Conservation (phyloP, 768 basidiomycete species). For the Tricholoma bakamatsutake region DNA sequence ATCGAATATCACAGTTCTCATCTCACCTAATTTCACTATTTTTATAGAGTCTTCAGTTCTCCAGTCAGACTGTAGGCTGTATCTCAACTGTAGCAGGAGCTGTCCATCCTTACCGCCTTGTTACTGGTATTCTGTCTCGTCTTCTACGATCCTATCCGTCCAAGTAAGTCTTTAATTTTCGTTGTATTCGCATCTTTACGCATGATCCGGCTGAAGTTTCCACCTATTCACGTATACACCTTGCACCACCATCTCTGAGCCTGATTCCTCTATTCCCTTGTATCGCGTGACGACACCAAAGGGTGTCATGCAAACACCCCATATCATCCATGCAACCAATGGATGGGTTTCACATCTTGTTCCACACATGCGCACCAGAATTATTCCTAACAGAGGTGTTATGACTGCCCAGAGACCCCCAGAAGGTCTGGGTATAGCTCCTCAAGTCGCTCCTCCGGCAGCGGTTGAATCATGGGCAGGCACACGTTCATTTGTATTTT, state of each 20-base stretch:
- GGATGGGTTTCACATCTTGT: constrained; percentile 75
- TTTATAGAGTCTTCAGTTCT: constrained; percentile 44
- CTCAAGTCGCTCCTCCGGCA: not conserved
- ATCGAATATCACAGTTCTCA: not conserved
- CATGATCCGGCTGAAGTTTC: constrained; percentile 37
- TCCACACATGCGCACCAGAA: constrained; percentile 51
- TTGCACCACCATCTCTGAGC: constrained; percentile 43
- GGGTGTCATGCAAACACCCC: constrained; percentile 49
- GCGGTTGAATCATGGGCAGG: constrained; percentile 28
- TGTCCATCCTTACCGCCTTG: constrained; percentile 64
- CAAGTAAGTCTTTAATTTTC: constrained; percentile 29
- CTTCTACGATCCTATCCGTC: constrained; percentile 45
- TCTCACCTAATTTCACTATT: not conserved
- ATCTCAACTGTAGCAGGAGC: constrained; percentile 54
- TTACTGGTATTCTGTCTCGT: constrained; percentile 51
- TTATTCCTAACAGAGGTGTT: constrained; percentile 52
- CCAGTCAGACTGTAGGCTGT: constrained; percentile 40
- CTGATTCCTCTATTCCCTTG: constrained; percentile 15
- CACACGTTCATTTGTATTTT: constrained; percentile 56
- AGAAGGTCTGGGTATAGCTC: constrained; percentile 17
- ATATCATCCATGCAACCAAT: constrained; percentile 83
- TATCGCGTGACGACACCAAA: constrained; percentile 59
- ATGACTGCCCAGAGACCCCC: constrained; percentile 66
- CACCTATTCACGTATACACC: constrained; percentile 55
- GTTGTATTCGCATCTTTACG: constrained; percentile 1